A percentile compares a stretch with the other conserved stretches of the same genome.
Evolutionary conservation across 148 eudicot genomes (phyloP).

Genomic region (Rhododendron ovatum): DNA sequence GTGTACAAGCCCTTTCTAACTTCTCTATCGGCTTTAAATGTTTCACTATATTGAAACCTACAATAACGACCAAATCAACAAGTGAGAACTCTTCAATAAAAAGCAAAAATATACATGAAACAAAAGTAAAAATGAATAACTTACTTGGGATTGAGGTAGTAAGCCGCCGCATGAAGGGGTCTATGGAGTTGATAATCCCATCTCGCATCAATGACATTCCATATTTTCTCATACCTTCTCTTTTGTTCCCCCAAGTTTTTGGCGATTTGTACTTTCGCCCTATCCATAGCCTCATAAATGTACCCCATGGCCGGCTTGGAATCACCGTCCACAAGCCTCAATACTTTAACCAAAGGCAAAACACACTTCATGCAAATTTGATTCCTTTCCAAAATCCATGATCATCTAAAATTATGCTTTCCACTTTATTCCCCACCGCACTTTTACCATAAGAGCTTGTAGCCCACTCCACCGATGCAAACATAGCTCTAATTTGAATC

Average conservation of each 20-base stretch:
- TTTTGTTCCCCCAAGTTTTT: too few species aligned
- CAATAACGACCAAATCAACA: neutral
- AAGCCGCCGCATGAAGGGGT: neutral
- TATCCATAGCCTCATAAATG: neutral
- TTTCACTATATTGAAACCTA: neutral
- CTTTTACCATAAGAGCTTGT: neutral
- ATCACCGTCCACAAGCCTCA: conserved; percentile 5
- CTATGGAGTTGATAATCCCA: neutral
- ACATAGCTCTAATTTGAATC: neutral
- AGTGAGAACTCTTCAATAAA: neutral
- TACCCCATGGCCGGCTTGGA: neutral
- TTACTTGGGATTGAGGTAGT: neutral
- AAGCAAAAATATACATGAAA: neutral
- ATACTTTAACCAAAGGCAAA: neutral
- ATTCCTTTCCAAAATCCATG: neutral
- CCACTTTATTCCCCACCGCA: neutral
- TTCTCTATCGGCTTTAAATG: neutral
- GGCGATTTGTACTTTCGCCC: neutral
- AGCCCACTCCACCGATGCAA: neutral
- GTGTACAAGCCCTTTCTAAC: neutral
- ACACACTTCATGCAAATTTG: neutral
- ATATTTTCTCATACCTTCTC: neutral
- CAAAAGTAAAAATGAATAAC: too few species aligned
- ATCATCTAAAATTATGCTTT: neutral
- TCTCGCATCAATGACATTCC: neutral